phyloP scores from a whole-genome alignment of 2,329 filamentous ascomycete species.

The Aspergillus udagawae region DNA sequence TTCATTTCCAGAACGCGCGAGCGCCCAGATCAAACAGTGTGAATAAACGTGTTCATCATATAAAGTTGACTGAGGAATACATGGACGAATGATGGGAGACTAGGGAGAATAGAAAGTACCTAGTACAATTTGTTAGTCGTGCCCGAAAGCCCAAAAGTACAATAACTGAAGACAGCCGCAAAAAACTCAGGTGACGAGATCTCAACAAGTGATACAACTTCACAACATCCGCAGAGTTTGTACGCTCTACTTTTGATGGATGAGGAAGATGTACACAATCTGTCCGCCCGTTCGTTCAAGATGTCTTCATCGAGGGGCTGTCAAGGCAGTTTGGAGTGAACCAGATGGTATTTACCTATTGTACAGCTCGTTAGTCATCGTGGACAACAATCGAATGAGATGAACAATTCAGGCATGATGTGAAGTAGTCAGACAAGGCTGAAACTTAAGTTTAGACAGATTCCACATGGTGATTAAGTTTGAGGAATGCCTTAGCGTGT shows the following conservation, averaged over 20 bases:
- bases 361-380: conserved; percentile 27
- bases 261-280: conserved; percentile 52
- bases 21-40: conserved; percentile 63
- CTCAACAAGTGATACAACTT: conserved; percentile 61
- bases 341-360: conserved; percentile 30
- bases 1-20: conserved; percentile 54
- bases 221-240: conserved; percentile 59
- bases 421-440: conserved; percentile 60
- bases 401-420: conserved; percentile 14
- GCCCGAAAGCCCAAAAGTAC: conserved; percentile 10
- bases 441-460: conserved; percentile 61
- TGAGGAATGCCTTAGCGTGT: conserved; percentile 67
- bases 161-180: conserved; percentile 24
- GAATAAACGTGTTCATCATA: conserved; percentile 66
- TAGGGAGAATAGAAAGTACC: conserved; percentile 21
- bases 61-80: conserved; percentile 35
- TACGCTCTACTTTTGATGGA: conserved; percentile 56
- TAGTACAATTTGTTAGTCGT: conserved; percentile 21
- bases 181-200: conserved; percentile 60
- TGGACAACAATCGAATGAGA: conserved; percentile 13
- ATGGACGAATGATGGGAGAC: conserved; percentile 12
- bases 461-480: conserved; percentile 63
- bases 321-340: conserved; percentile 15
- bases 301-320: conserved; percentile 52
- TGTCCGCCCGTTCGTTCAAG: conserved; percentile 68